phyloP scores from a whole-genome alignment of 2,329 filamentous ascomycete genomes.

The Cladosporium austrohemisphaericum region DNA sequence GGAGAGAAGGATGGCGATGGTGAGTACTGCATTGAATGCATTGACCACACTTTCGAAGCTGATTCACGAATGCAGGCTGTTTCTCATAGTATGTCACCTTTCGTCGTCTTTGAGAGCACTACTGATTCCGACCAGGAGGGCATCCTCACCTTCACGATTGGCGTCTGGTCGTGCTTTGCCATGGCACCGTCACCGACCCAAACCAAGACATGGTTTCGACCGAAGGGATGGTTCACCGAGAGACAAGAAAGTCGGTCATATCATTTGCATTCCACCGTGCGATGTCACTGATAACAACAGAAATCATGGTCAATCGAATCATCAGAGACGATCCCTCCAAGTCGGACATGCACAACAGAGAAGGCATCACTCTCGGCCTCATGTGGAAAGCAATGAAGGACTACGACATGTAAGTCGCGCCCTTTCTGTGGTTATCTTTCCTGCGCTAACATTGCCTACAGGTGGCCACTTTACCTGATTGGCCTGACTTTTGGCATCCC shows the following conservation, averaged over 20 bases:
- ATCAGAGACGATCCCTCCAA: constrained; percentile 56
- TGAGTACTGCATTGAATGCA: no score
- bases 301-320: no score
- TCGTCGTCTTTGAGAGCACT: no score
- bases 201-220: constrained; percentile 58
- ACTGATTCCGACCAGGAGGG: no score
- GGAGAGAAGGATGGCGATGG: constrained; percentile 48
- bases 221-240: constrained; percentile 65
- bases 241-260: constrained; percentile 63
- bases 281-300: no score
- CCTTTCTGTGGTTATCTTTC: no score
- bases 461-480: constrained; percentile 45
- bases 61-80: no score
- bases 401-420: constrained; percentile 11
- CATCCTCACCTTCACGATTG: constrained; percentile 50
- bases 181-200: constrained; percentile 57
- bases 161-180: constrained; percentile 51
- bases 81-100: no score
- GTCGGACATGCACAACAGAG: constrained; percentile 59
- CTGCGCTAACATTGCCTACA: no score
- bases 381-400: constrained; percentile 46
- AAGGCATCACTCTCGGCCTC: constrained; percentile 55
- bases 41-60: no score
- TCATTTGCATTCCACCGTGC: no score
- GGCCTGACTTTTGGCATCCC: constrained; percentile 54